These are phyloP conservation scores for Boechera divaricarpa DNA, from an alignment of 345 rosid species.

Conservation along the genomic window DNA sequence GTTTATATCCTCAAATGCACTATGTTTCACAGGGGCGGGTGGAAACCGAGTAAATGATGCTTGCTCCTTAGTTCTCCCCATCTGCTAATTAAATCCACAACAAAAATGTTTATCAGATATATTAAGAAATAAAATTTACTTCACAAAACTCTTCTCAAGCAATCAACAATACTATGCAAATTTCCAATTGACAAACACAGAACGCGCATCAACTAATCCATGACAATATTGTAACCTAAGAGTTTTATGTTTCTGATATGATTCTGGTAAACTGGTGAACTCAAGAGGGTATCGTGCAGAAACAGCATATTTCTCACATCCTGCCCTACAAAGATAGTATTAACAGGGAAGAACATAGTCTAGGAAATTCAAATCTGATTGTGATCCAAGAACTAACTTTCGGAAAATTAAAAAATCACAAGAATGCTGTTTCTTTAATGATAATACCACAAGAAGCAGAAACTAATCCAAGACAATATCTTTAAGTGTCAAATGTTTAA, in stretches of 20 bases:
- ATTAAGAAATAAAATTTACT: slow-evolving; percentile 1
- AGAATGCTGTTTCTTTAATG: background rate
- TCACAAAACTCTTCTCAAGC: background rate
- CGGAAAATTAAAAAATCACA: background rate
- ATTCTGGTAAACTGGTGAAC: background rate
- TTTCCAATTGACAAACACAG: background rate
- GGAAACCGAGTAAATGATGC: slow-evolving; percentile 43
- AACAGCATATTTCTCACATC: slow-evolving; percentile 2
- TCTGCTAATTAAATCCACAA: slow-evolving; percentile 44
- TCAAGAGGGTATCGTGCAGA: slow-evolving; percentile 7
- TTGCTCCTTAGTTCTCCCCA: slow-evolving; percentile 57
- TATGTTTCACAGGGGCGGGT: slow-evolving; percentile 31
- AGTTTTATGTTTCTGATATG: slow-evolving; percentile 6
- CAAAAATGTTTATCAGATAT: background rate
- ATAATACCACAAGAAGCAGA: background rate
- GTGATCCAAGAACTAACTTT: background rate
- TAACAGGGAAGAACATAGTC: background rate
- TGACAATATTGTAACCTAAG: background rate
- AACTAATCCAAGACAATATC: background rate
- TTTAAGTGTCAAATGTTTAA: background rate
- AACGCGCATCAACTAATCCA: background rate
- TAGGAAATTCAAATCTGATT: background rate
- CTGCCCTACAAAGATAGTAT: background rate
- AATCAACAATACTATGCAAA: slow-evolving; percentile 7
- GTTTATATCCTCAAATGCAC: slow-evolving; percentile 31